A percentile compares a stretch with the other conserved stretches of the same genome.
phyloP scores from a whole-genome alignment of 139 green algal species.

The Diplosphaera chodatii region DNA sequence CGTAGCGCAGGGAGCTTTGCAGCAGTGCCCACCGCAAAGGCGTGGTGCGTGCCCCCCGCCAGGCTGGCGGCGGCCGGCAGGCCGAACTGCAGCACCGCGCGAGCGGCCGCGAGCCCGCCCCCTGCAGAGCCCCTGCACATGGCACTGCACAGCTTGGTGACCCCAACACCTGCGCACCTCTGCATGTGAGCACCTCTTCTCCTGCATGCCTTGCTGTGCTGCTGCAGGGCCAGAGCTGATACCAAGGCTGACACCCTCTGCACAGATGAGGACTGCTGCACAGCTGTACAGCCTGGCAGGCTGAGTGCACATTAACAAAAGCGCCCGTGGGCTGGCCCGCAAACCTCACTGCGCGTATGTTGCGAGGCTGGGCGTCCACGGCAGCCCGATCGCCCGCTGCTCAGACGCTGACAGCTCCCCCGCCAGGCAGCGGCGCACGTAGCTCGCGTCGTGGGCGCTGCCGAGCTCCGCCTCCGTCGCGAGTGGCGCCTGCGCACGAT shows the following conservation, averaged over 20 bases:
- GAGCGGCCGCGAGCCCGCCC: slow-evolving; percentile 43
- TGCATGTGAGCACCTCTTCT: no score
- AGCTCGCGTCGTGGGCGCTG: neutral
- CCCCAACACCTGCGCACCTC: no score
- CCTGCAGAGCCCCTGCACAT: slow-evolving; percentile 9
- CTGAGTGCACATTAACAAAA: no score
- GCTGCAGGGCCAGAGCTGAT: no score
- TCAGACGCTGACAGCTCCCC: neutral
- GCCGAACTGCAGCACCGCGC: slow-evolving; percentile 26
- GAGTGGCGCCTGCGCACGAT: neutral
- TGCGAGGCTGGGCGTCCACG: neutral
- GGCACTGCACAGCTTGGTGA: no score
- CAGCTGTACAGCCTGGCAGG: no score
- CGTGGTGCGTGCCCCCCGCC: slow-evolving; percentile 63
- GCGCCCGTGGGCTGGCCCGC: no score
- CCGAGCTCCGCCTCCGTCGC: neutral
- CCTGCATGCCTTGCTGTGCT: no score
- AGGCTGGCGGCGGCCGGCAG: slow-evolving; percentile 33
- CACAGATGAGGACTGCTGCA: no score
- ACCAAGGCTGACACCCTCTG: no score
- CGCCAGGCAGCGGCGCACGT: neutral
- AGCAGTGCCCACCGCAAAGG: no score
- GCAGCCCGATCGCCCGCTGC: neutral
- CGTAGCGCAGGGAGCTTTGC: no score
- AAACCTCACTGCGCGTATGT: neutral